Evolutionary conservation across 371 early-diverging fungal genomes (phyloP).

Genomic region (Mucor mucedo): DNA sequence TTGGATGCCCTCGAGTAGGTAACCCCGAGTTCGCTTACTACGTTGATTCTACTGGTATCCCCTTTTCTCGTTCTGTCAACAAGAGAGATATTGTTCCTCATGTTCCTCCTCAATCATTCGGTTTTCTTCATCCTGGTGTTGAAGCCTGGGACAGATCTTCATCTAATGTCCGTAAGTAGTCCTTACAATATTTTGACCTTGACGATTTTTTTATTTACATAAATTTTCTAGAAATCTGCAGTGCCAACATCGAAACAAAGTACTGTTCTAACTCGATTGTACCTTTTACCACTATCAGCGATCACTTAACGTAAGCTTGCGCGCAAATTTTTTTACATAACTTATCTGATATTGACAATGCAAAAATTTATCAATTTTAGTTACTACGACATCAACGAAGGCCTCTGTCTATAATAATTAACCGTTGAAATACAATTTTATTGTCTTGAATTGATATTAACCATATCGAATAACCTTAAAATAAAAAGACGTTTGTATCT

Average conservation of each 20-base stretch:
- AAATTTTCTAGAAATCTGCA: constrained; percentile 15
- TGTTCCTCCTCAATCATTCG: constrained; percentile 50
- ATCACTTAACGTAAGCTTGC: constrained; percentile 24
- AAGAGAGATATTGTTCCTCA: constrained; percentile 37
- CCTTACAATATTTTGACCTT: not conserved
- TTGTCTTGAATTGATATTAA: not conserved
- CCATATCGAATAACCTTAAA: too few relatives aligned
- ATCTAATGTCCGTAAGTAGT: constrained; percentile 17
- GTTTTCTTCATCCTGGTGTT: constrained; percentile 48
- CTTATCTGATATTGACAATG: too few relatives aligned
- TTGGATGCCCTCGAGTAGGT: constrained; percentile 58
- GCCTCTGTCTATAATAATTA: not conserved
- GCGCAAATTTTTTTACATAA: not conserved
- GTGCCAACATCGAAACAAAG: constrained; percentile 13
- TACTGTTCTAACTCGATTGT: constrained; percentile 30
- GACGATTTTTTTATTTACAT: not conserved
- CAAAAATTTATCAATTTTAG: too few relatives aligned
- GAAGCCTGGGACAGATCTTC: constrained; percentile 52
- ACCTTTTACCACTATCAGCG: constrained; percentile 27
- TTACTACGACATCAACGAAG: too few relatives aligned
- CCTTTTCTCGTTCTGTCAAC: constrained; percentile 48
- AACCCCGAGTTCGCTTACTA: constrained; percentile 49
- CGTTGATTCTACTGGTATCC: constrained; percentile 38
- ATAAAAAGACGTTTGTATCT: too few relatives aligned
- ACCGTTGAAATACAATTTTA: not conserved